These are phyloP conservation scores for Ophidiomyces ophidiicola DNA, from an alignment of 2,329 filamentous ascomycete species.

Conservation along the genomic window DNA sequence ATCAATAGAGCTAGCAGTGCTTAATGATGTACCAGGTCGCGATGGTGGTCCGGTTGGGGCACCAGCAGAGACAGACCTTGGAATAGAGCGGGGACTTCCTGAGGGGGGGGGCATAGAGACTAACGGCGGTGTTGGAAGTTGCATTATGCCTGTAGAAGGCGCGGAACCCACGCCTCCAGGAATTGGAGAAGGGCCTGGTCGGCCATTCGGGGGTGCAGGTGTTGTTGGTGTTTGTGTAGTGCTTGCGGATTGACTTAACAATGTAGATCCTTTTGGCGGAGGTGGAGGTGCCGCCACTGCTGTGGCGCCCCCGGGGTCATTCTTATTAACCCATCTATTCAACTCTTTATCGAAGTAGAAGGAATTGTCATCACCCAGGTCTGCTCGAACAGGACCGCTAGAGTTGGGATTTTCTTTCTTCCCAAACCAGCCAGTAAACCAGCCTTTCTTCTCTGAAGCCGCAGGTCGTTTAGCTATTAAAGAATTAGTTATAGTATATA, in stretches of 20 bases:
- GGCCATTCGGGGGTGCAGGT: constrained; percentile 3
- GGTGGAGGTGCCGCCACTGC: constrained; percentile 58
- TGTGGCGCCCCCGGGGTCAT: constrained; percentile 54
- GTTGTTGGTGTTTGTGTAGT: constrained; percentile 41
- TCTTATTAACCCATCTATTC: constrained; percentile 98
- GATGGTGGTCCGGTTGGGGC: constrained; percentile 43
- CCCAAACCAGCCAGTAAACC: constrained; percentile 77
- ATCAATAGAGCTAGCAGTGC: constrained; percentile 87
- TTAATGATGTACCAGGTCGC: constrained; percentile 68
- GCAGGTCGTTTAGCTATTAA: constrained; percentile 27
- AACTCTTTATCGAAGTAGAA: constrained; percentile 94
- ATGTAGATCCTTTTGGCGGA: constrained; percentile 52
- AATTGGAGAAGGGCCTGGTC: constrained; percentile 6
- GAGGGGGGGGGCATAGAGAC: constrained; percentile 16
- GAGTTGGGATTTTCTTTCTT: constrained; percentile 49
- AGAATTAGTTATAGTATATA: constrained; percentile 21
- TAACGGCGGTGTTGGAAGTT: constrained; percentile 18
- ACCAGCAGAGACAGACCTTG: constrained; percentile 29
- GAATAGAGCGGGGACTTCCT: constrained; percentile 24
- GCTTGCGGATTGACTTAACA: constrained; percentile 42
- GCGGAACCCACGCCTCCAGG: constrained; percentile 7
- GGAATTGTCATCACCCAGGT: constrained; percentile 82
- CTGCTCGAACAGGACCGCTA: constrained; percentile 63
- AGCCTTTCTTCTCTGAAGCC: constrained; percentile 42
- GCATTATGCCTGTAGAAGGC: constrained; percentile 10